Conservation (phyloP, 2,329 filamentous ascomycete species). For the Chaetomiaceae sp. region DNA sequence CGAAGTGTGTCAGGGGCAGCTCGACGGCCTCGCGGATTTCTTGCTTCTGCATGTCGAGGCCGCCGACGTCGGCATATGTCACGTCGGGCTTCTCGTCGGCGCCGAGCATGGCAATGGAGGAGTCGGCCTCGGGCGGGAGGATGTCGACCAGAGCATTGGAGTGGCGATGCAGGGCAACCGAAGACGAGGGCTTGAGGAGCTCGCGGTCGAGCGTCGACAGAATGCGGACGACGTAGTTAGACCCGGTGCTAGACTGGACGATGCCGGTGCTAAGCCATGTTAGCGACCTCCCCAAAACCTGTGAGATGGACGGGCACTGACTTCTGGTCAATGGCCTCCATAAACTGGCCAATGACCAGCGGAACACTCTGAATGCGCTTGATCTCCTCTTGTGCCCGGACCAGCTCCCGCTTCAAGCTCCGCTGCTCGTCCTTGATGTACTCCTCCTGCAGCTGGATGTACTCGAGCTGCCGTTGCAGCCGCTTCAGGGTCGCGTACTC, state of each 20-base stretch:
- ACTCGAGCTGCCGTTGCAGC: conserved; percentile 94
- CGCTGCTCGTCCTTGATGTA: conserved; percentile 99
- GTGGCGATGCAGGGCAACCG: conserved; percentile 94
- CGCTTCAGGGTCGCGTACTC: conserved; percentile 96
- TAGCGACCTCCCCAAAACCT: neutral
- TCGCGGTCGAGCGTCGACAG: conserved; percentile 97
- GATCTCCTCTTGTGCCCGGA: conserved; percentile 97
- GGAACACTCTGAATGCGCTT: conserved; percentile 99
- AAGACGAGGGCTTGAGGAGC: conserved; percentile 95
- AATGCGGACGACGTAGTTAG: conserved; percentile 98
- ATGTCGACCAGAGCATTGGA: conserved; percentile 98
- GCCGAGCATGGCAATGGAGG: conserved; percentile 96
- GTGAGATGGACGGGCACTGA: conserved; percentile 40
- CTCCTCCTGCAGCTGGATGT: conserved; percentile 97
- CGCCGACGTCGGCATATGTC: conserved; percentile 95
- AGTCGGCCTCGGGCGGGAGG: conserved; percentile 96
- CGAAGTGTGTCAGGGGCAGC: conserved; percentile 93
- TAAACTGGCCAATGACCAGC: conserved; percentile 97
- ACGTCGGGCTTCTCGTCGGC: conserved; percentile 97
- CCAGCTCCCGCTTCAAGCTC: conserved; percentile 94
- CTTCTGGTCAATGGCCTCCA: conserved; percentile 99
- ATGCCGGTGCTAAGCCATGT: conserved; percentile 75
- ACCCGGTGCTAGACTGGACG: conserved; percentile 95
- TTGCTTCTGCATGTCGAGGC: conserved; percentile 99
- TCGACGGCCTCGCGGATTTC: conserved; percentile 98